Base-by-base conservation (phyloP, 2,329 filamentous ascomycete species). In the Tolypocladium ophioglossoides region DNA sequence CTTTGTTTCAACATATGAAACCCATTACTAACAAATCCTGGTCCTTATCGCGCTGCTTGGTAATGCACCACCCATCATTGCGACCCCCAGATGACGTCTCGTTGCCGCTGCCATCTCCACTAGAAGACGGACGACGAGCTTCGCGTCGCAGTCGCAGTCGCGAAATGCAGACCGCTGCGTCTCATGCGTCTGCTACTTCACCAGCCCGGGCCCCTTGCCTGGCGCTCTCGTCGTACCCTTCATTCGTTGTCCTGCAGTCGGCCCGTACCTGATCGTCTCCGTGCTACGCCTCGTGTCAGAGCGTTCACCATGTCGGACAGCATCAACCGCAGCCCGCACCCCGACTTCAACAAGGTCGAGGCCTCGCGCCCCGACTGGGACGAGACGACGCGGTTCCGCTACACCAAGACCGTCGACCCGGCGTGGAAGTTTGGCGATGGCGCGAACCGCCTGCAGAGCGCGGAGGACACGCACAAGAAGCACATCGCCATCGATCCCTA, bases 401-500 rank as follows among this genome's bases (percentile, higher is more conserved):
- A 76, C 69, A 86, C 80, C 22, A 78, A 89, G 66, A 84, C 86
- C 1, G 72, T 77, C n/a, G 70, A 78, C 22, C 83, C 88, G 0
- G 66, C 72, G 47, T 91, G 88, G 88, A 74, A 75, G 40, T 77
- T 78, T 55, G 87, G 87, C 54, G 66, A 74, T 50, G 87, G 87
- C 59, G 77, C 82, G 56, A 91, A 89, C 72, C 67, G 74, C 27
- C 68, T 71, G 32, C 56, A 64, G 54, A 54, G 60, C 40, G 55
- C 60, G 20, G 56, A 58, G 56, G 56, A 59, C 57, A 54, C 55
- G 38, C 55, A 48, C 53, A 56, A 60, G 53, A 80, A 53, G 35
- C 89, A 96, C 72, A 70, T 92, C 59, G 74, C 84, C 64, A 95
- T 96, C 62, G 86, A 96, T 69, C 91, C 91, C 0, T 84, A 91